Evolutionary conservation across 345 rosid genomes (phyloP), one percentile per base, ranked within the genome.

Genomic region (Odontarrhena argentea): DNA sequence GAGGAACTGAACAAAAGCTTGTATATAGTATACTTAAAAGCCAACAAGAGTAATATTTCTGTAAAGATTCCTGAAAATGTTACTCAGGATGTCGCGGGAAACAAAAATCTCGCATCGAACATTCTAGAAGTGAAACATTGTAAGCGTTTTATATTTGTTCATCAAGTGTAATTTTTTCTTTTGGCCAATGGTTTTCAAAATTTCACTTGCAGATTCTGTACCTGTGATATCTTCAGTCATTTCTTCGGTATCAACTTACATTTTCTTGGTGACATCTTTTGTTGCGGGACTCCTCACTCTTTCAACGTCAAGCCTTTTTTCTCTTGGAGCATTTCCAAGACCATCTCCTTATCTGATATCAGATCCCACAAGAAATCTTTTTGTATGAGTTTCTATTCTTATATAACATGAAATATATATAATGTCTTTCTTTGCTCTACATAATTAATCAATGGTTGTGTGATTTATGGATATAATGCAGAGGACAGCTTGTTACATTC

Each of bases 41-140:
- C 87, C 59, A 80, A 78, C 73, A 78, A 63, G 11, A 78, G 70
- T 40, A 26, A 65, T 36, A 55, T 88, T 26, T 77, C 84, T 22
- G 69, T 93, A 48, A 86, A 56, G 73, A 60, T 90, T 79, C 96
- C 92, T 26, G 91, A 83, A 78, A 90, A 93, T 67, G 84, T 81
- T 44, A 90, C 91, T 42, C 86, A 77, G 42, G 97, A 93, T 84
- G 85, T 93, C 25, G 87, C 97, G 8, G 98, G 96, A 69, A 93
- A 93, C 78, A 83, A 72, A 57, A 93, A 90, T 67, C 69, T 82
- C 9, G 80, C 92, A 40, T 93, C 96, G 18, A 84, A 93, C 58
- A 63, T 84, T 74, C 82, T 93, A 50, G 82, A 77, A 80, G 94
- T 90, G 73, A 85, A 77, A 67, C 97, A 84, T 47, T 86, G 98